Percentiles rank a stretch among this genome's conserved stretches.
phyloP scores from a whole-genome alignment of 2,329 filamentous ascomycete genomes.

The Aspergillus pseudoviridinutans region DNA sequence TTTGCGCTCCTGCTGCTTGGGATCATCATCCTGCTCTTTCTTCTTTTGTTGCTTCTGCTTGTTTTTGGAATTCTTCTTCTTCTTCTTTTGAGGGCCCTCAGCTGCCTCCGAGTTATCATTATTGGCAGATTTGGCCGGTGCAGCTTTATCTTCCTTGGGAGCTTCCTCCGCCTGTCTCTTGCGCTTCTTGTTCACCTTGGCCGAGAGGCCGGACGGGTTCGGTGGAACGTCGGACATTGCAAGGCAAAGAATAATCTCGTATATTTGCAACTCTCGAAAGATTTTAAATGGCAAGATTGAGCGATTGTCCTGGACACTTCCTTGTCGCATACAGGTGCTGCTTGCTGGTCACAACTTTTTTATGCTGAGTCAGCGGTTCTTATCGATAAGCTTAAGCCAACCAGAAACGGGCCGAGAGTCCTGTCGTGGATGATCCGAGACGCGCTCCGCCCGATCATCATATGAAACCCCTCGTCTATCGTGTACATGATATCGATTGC shows the following conservation, averaged over 20 bases:
- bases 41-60: constrained; percentile 53
- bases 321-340: neutral
- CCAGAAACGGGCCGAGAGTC: constrained; percentile 8
- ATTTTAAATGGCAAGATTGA: neutral
- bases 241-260: neutral
- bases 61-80: constrained; percentile 18
- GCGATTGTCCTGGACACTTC: neutral
- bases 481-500: neutral
- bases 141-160: constrained; percentile 23
- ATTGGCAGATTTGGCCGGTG: constrained; percentile 15
- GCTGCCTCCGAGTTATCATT: constrained; percentile 5
- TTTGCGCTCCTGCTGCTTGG: constrained; percentile 53
- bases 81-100: constrained; percentile 32
- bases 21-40: constrained; percentile 22
- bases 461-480: neutral
- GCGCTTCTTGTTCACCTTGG: constrained; percentile 38
- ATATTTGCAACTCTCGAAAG: neutral
- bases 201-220: constrained; percentile 24
- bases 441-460: constrained; percentile 12
- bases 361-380: constrained; percentile 27
- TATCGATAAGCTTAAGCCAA: constrained; percentile 32
- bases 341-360: constrained; percentile 10
- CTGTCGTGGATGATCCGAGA: constrained; percentile 16
- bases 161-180: constrained; percentile 35
- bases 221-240: constrained; percentile 17